phyloP scores from a whole-genome alignment of 768 basidiomycete genomes.

The Russula ochroleuca region DNA sequence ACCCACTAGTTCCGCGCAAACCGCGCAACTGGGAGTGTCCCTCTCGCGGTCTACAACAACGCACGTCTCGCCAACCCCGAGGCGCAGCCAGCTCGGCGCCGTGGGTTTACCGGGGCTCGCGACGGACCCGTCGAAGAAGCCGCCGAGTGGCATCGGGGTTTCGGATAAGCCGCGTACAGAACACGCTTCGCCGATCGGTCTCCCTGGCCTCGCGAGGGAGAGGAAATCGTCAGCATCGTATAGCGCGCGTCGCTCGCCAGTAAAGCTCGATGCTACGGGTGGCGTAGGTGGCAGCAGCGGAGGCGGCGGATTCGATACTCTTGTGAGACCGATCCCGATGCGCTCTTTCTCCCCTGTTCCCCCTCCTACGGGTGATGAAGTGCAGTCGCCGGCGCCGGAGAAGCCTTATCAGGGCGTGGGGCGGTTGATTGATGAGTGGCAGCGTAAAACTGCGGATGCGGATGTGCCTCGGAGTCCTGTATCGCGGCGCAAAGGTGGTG shows the following conservation, averaged over 20 bases:
- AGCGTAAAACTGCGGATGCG: constrained; percentile 66
- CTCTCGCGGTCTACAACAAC: constrained; percentile 9
- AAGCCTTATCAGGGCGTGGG: constrained; percentile 79
- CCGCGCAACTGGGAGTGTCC: constrained; percentile 1
- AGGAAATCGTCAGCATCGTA: constrained; percentile 11
- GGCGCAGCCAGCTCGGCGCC: constrained; percentile 18
- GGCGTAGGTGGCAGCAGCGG: not conserved
- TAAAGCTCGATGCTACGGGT: constrained; percentile 5
- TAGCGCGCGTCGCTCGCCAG: constrained; percentile 22
- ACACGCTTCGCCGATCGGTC: constrained; percentile 25
- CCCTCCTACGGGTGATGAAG: constrained; percentile 24
- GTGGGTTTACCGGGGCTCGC: constrained; percentile 20
- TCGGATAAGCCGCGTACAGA: constrained; percentile 30
- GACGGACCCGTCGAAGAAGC: constrained; percentile 23
- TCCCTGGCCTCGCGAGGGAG: constrained; percentile 24
- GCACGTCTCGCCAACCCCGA: constrained; percentile 6
- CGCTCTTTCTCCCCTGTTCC: constrained; percentile 15
- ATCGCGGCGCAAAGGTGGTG: constrained; percentile 36
- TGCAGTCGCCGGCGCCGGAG: constrained; percentile 64
- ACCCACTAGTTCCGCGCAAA: not conserved
- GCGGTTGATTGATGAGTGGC: constrained; percentile 84
- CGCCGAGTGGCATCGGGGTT: constrained; percentile 25
- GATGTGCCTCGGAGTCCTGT: constrained; percentile 39
- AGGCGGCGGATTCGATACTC: constrained; percentile 10
- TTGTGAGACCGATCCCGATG: constrained; percentile 1